Conservation (phyloP, 2,329 filamentous ascomycete genomes). For the Exophiala phaeomuriformis region DNA sequence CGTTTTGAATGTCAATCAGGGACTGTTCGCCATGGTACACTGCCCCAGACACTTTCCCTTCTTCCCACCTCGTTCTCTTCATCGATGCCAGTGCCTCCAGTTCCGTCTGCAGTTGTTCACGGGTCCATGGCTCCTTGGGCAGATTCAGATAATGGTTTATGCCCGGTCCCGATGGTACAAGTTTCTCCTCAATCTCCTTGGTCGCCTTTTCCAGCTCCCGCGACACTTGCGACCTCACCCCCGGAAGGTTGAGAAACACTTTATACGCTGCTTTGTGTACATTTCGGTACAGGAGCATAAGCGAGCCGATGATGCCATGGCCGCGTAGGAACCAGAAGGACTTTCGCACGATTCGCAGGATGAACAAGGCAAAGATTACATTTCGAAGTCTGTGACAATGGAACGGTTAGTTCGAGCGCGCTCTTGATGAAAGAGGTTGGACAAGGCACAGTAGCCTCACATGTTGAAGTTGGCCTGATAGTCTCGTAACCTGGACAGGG, state of each 20-base stretch:
- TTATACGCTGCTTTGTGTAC: conserved; percentile 70
- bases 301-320: conserved; percentile 73
- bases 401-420: not conserved
- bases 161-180: conserved; percentile 65
- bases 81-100: conserved; percentile 70
- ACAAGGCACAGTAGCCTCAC: conserved; percentile 31
- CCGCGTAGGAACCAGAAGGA: conserved; percentile 79
- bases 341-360: conserved; percentile 74
- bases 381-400: conserved; percentile 61
- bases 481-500: conserved; percentile 31
- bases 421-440: not conserved
- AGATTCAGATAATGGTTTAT: conserved; percentile 67
- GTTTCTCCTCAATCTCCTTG: conserved; percentile 71
- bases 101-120: conserved; percentile 72
- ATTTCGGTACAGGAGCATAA: conserved; percentile 65
- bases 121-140: conserved; percentile 74
- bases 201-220: conserved; percentile 75
- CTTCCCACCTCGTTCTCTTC: conserved; percentile 96
- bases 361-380: conserved; percentile 79
- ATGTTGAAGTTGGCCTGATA: conserved; percentile 38
- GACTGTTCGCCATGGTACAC: conserved; percentile 91
- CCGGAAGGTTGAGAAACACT: conserved; percentile 76
- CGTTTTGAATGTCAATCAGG: conserved; percentile 74
- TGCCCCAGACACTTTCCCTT: conserved; percentile 85
- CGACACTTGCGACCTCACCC: conserved; percentile 77